Evolutionary conservation across 345 rosid species (phyloP), one percentile per base, ranked within the genome.

Genomic region (Eucalyptus marginata): DNA sequence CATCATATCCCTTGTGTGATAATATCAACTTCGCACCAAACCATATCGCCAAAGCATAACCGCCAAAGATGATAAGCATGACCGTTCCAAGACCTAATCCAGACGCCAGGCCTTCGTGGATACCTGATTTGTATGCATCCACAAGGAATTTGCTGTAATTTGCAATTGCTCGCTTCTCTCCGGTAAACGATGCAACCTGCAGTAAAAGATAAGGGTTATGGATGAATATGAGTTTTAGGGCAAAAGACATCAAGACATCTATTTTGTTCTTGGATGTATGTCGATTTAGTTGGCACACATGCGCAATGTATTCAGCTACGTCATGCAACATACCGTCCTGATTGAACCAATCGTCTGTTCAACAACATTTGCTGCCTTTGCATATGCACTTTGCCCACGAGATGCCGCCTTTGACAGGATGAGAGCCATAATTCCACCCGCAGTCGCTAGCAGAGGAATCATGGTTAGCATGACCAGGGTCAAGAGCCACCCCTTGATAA

Each of bases 121-220:
- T 92, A 46, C 96, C 94, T 59, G 98, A 94, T 56, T 88, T 93
- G 89, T 97, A 96, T 58, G 99, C 96, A 52, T 93, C 62, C 24
- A 90, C 93, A 52, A 97, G 95, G 87, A 89, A 92, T 87, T 94
- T 93, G 76, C 94, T 93, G 92, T 95, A 96, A 59, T 71, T 88
- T 68, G 90, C 89, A 43, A 95, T 93, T 13, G 99, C 97, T 93
- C 92, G 94, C 91, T 94, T 95, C 91, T 97, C 99, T 86, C 98
- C 98, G 3, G 99, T 97, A 91, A 95, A 97, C 2, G 99, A 95
- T 14, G 96, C 99, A 83, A 97, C 99, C 99, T 96, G 90, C 95
- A 94, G 88, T 92, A 43, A 68, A 87, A 43, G 16, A 87, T 47
- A 51, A 15, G 99, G 95, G 62, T 92, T 59, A 31, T 88, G 91